Evolutionary conservation across 805 yeast species (phyloP), one percentile per base, ranked within the genome.

Genomic region (Hanseniaspora lindneri): DNA sequence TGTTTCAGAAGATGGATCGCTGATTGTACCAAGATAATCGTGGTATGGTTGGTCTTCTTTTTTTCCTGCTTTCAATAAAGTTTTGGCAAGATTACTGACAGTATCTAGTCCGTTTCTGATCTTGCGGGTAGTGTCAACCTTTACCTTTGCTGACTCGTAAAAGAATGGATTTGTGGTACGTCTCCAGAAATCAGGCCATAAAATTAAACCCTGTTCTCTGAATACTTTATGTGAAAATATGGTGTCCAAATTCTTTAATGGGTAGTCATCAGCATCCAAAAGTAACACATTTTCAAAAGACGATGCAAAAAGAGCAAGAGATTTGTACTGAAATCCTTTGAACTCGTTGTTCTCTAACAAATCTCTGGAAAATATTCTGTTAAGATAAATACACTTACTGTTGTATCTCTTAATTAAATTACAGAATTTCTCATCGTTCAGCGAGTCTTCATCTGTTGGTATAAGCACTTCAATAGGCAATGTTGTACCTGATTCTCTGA

Each of bases 401-500:
- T 77, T 73, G 49, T 76, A 57, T 24, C 39, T 20, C 14, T 42
- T 39, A 2, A 81, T 67, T 8, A 66, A 64, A 20, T 74, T 76
- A 64, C 95, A 86, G 46, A 79, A 70, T 50, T 79, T 82, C 32
- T 76, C 71, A 57, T 84, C 92, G 57, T 76, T 83, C 57, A 83
- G 92, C 2, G 41, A 20, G 10, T 43, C 47, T 28, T 73, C 73
- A 19, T 71, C 67, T 33, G 75, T 72, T 8, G 94, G 94, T 54
- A 87, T 76, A 54, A 84, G 72, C 9, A 87, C 82, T 67, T 87
- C 96, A 19, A 87, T 77, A 0, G 96, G 95, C 32, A 81, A 63
- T 13, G 69, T 70, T 2, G 83, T 76, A 2, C 89, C 86, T 7
- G 73, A 66, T 34, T 77, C 74, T 57, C 95, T 68, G 44, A 86